phyloP scores from a whole-genome alignment of 805 yeast genomes.

The Metschnikowia orientalis region DNA sequence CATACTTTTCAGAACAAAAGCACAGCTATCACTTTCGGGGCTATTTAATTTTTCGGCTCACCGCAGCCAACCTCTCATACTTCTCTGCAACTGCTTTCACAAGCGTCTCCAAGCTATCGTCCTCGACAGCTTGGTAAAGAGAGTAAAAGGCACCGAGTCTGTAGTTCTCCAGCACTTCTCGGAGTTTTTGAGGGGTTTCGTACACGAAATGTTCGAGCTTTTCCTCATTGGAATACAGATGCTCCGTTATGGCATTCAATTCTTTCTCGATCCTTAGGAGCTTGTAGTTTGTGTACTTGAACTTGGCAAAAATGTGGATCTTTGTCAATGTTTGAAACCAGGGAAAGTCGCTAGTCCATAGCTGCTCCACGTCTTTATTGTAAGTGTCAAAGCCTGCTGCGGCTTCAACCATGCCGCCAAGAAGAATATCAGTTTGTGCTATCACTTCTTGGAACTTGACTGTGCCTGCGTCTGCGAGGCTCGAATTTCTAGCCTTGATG shows the following conservation, averaged over 20 bases:
- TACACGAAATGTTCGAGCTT: conserved; percentile 15
- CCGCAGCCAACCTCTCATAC: conserved; percentile 16
- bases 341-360: conserved; percentile 63
- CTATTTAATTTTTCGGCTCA: conserved; percentile 8
- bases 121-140: conserved; percentile 15
- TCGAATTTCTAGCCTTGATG: conserved; percentile 9
- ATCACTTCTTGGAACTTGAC: conserved; percentile 16
- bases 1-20: too few relatives aligned
- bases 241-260: conserved; percentile 16
- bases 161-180: conserved; percentile 1
- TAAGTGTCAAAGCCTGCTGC: conserved; percentile 47
- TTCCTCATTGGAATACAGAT: conserved; percentile 16
- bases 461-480: conserved; percentile 8
- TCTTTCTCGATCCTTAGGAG: conserved; percentile 38
- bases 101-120: conserved; percentile 7
- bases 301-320: conserved; percentile 51
- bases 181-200: conserved; percentile 11
- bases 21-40: too few relatives aligned
- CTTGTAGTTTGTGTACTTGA: conserved; percentile 51
- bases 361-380: conserved; percentile 43
- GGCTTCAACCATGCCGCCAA: conserved; percentile 6
- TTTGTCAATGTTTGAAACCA: conserved; percentile 68
- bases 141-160: conserved; percentile 16
- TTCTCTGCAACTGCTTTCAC: conserved; percentile 9
- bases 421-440: conserved; percentile 21